Conservation (phyloP, 2,329 filamentous ascomycete species). For the Pseudocercospora macadamiae region DNA sequence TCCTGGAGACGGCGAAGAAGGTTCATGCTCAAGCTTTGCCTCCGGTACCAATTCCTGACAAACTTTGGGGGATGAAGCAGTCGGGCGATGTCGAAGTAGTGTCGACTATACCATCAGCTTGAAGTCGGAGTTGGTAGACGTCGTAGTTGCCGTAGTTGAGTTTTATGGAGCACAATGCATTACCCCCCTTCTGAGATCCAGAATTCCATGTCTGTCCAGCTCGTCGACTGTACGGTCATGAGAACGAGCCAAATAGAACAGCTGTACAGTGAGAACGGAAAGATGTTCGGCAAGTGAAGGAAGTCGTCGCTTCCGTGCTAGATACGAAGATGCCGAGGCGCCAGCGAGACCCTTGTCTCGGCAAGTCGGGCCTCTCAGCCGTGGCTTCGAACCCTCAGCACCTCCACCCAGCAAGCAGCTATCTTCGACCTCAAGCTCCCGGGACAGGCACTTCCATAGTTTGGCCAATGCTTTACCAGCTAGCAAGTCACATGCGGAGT, state of each 20-base stretch:
- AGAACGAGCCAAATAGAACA: neutral
- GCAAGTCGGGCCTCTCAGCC: constrained; percentile 26
- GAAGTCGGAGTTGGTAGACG: no score
- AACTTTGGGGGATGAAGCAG: constrained; percentile 15
- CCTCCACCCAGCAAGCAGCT: neutral
- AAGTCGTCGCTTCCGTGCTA: no score
- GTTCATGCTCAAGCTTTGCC: constrained; percentile 12
- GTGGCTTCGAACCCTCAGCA: constrained; percentile 17
- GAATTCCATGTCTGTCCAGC: no score
- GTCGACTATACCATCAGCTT: constrained; percentile 37
- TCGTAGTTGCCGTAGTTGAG: no score
- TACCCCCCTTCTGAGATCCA: no score
- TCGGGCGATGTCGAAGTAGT: constrained; percentile 13
- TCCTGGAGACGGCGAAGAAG: constrained; percentile 16
- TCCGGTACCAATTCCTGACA: constrained; percentile 14
- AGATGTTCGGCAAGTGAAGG: no score
- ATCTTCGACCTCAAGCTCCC: neutral
- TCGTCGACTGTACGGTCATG: no score
- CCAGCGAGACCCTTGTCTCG: no score
- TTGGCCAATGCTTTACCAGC: neutral
- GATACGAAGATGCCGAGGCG: no score
- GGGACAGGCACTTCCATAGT: neutral
- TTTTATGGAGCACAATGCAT: no score
- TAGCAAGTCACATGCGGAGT: neutral
- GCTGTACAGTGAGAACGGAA: no score